Conservation (phyloP, 768 basidiomycete genomes). For the Fibroporia radiculosa region DNA sequence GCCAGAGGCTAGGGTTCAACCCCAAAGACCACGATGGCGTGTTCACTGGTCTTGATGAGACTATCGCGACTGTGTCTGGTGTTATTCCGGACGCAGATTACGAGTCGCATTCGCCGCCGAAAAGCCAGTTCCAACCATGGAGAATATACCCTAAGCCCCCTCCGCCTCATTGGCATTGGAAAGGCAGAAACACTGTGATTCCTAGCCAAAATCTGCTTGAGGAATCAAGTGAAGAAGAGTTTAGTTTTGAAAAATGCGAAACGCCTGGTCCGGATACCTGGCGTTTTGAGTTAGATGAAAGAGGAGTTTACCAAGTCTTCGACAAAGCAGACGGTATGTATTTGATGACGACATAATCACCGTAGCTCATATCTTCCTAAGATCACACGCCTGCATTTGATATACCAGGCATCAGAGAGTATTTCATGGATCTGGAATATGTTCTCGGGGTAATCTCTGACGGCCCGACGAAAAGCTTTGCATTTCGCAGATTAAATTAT, state of each 20-base stretch:
- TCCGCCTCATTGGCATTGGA: constrained; percentile 95
- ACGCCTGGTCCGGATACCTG: constrained; percentile 59
- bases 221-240: constrained; percentile 38
- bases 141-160: constrained; percentile 89
- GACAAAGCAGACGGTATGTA: constrained; percentile 29
- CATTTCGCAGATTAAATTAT: constrained; percentile 86
- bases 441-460: constrained; percentile 86
- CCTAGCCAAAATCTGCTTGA: constrained; percentile 11
- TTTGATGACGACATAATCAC: neutral
- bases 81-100: constrained; percentile 54
- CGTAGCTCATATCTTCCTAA: constrained; percentile 1
- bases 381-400: constrained; percentile 53
- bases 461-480: constrained; percentile 94
- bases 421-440: constrained; percentile 93
- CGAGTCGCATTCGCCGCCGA: constrained; percentile 16
- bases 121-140: constrained; percentile 55
- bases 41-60: constrained; percentile 63
- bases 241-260: constrained; percentile 61
- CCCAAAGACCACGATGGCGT: constrained; percentile 83
- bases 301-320: constrained; percentile 89
- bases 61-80: constrained; percentile 55
- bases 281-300: constrained; percentile 71
- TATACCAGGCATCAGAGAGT: constrained; percentile 84
- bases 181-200: constrained; percentile 28
- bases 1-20: constrained; percentile 91